phyloP scores from a whole-genome alignment of 345 rosid species.

The Erucastrum elatum region DNA sequence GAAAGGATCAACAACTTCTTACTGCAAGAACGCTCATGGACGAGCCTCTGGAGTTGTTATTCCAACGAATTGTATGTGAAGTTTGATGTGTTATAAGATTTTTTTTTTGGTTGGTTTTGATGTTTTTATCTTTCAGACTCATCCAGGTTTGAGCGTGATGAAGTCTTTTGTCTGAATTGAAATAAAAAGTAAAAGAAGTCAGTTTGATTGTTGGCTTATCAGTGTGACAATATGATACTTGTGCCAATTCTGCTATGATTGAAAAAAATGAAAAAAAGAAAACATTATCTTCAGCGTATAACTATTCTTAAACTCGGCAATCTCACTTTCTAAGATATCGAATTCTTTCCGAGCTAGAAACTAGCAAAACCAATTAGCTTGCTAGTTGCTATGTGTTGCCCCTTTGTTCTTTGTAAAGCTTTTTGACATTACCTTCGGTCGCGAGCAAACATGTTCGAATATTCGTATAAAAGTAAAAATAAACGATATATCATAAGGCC shows the following conservation, averaged over 20 bases:
- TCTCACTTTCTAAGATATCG: not conserved
- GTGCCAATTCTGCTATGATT: not conserved
- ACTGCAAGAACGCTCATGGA: slow-evolving; percentile 60
- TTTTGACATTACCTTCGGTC: not conserved
- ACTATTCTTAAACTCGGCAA: not conserved
- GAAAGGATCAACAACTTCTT: slow-evolving; percentile 43
- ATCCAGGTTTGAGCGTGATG: slow-evolving; percentile 27
- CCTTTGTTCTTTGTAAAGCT: slow-evolving; percentile 3
- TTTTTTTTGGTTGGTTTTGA: slow-evolving; percentile 4
- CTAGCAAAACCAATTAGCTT: not conserved
- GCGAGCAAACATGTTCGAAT: slow-evolving; percentile 19
- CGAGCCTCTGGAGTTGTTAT: slow-evolving; percentile 42
- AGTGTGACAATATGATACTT: not conserved
- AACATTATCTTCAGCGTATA: not conserved
- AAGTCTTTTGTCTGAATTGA: slow-evolving; percentile 1
- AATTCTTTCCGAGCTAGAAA: not conserved
- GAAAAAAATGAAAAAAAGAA: not conserved
- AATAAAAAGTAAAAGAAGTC: not conserved
- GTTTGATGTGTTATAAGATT: slow-evolving; percentile 11
- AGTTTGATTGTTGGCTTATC: not conserved
- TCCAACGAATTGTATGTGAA: slow-evolving; percentile 27
- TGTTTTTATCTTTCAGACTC: not conserved
- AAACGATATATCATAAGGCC: not conserved
- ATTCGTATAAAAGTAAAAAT: not conserved
- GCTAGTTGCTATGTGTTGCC: not conserved